Evolutionary conservation across 1,284 basidiomycete genomes (phyloP).

Genomic region (Cutaneotrichosporon mucoides): DNA sequence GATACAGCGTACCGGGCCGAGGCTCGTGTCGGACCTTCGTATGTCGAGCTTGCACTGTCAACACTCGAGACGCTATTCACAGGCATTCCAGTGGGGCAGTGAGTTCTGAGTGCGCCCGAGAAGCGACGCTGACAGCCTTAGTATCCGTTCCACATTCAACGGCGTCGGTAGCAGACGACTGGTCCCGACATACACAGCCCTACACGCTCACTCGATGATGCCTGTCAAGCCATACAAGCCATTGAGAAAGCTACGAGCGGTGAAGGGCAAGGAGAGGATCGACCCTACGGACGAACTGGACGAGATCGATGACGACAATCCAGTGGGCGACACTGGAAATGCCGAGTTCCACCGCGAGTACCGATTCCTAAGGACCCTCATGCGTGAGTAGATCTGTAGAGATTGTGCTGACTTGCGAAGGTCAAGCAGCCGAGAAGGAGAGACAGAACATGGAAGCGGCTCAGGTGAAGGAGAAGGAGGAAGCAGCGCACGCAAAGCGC

Average conservation of each 20-base stretch:
- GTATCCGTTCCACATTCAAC: slow-evolving; percentile 23
- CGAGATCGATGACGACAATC: neutral
- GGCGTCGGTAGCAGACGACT: slow-evolving; percentile 14
- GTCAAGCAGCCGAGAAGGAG: slow-evolving; percentile 14
- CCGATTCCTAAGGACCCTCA: slow-evolving; percentile 6
- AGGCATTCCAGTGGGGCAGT: slow-evolving; percentile 19
- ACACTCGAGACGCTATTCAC: slow-evolving; percentile 4
- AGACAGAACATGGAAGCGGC: slow-evolving; percentile 37
- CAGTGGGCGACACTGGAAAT: neutral
- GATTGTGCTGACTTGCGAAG: slow-evolving; percentile 3
- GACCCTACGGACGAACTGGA: slow-evolving; percentile 5
- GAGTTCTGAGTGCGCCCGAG: slow-evolving; percentile 5
- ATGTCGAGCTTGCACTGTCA: neutral
- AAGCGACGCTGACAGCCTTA: slow-evolving; percentile 6
- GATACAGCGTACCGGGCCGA: slow-evolving; percentile 20
- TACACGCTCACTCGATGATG: slow-evolving; percentile 15
- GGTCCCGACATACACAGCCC: slow-evolving; percentile 29
- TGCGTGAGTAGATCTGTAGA: slow-evolving; percentile 1
- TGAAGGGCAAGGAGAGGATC: too few relatives aligned
- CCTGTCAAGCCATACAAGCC: slow-evolving; percentile 26
- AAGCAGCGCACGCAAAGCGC: slow-evolving; percentile 22
- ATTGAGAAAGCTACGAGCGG: slow-evolving; percentile 17
- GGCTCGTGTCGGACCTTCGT: neutral
- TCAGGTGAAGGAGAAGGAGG: slow-evolving; percentile 26
- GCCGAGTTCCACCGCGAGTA: slow-evolving; percentile 5